Evolutionary conservation across 2,329 filamentous ascomycete genomes (phyloP).

Genomic region (Alternaria sp.): DNA sequence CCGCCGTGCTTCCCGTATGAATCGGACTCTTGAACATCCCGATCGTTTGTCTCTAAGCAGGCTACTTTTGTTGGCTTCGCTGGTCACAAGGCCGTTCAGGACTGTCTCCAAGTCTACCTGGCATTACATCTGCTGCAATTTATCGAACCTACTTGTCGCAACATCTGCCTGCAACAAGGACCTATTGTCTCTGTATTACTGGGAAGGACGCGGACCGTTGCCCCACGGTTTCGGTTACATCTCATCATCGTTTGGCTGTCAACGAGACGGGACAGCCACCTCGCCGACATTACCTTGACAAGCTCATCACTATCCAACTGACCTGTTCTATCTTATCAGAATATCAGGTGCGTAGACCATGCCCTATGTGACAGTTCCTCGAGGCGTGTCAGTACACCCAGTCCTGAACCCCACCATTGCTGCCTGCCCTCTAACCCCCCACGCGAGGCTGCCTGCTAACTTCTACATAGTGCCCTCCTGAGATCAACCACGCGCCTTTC

Average conservation of each 20-base stretch:
- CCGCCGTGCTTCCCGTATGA: constrained; percentile 50
- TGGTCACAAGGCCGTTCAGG: constrained; percentile 44
- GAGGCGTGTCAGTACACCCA: constrained; percentile 22
- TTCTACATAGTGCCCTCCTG: constrained; percentile 32
- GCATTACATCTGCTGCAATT: constrained; percentile 28
- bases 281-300: constrained; percentile 16
- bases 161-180: constrained; percentile 33
- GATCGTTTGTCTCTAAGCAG: constrained; percentile 47
- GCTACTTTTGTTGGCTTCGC: constrained; percentile 35
- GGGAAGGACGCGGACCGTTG: constrained; percentile 23
- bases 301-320: constrained; percentile 46
- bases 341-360: constrained; percentile 47
- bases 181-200: constrained; percentile 30
- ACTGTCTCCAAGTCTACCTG: constrained; percentile 33
- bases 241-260: constrained; percentile 19
- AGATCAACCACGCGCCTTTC: constrained; percentile 44
- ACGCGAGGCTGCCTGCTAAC: constrained; percentile 43
- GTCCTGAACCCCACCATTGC: constrained; percentile 31
- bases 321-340: constrained; percentile 45
- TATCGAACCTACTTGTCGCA: constrained; percentile 32
- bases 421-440: constrained; percentile 41
- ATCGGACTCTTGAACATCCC: constrained; percentile 45
- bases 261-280: constrained; percentile 23
- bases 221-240: constrained; percentile 28
- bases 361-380: constrained; percentile 20